Conservation (phyloP, 2,329 filamentous ascomycete species). For the Colletotrichum sp. region DNA sequence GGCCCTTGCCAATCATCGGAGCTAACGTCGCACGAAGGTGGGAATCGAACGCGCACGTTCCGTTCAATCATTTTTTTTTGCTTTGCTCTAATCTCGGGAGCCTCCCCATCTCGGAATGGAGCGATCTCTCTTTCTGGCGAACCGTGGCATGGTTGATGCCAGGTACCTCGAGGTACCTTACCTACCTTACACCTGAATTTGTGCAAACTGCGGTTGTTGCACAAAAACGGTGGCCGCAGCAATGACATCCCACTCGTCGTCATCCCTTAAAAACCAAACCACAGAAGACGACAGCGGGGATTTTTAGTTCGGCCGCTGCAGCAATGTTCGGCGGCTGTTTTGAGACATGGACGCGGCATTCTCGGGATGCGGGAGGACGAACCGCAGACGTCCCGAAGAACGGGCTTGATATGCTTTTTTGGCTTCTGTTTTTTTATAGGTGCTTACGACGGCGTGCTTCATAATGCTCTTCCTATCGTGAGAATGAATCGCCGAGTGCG, state of each 20-base stretch:
- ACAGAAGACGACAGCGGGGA: neutral
- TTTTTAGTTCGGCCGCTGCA: neutral
- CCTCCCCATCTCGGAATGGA: constrained; percentile 17
- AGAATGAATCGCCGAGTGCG: neutral
- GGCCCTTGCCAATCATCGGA: neutral
- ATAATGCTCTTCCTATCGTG: neutral
- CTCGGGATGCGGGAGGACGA: constrained; percentile 6
- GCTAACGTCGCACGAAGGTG: neutral
- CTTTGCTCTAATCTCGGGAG: constrained; percentile 1
- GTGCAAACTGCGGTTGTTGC: neutral
- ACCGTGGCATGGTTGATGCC: neutral
- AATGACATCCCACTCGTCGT: neutral
- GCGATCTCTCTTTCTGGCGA: constrained; percentile 1
- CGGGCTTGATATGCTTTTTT: neutral
- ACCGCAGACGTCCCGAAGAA: neutral
- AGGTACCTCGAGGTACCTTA: neutral
- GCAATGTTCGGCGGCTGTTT: neutral
- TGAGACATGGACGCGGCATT: neutral
- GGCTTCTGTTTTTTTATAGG: neutral
- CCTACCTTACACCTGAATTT: neutral
- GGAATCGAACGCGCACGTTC: constrained; percentile 6
- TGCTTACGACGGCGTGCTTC: neutral
- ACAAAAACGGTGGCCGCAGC: neutral
- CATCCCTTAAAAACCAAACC: neutral
- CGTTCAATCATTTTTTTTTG: neutral